Base-by-base conservation (phyloP, 139 green algal genomes). In the Coelastrella sp. region DNA sequence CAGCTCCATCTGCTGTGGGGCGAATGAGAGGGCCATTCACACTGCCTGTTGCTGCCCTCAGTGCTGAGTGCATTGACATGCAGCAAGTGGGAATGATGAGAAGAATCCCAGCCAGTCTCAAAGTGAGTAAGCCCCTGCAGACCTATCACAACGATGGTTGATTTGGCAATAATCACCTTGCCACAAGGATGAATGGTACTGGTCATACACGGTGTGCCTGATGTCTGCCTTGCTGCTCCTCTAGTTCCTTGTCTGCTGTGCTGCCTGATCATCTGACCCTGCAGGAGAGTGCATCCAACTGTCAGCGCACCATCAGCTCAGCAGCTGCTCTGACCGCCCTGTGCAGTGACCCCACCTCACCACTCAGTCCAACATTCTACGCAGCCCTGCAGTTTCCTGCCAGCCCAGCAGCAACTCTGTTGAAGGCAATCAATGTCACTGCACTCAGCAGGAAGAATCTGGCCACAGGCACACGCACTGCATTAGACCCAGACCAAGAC, bases 11-110 rank as follows among this genome's bases (percentile, higher is more conserved):
- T 35, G 67, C 50, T 21, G 7, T 15, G 38, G 30, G 45, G 48
- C 27, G 27, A 34, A 48, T 80, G 15, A 37, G 17, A 71, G 66
- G 66, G 9, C 50, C 32, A 2, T 73, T 86, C 9, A 85, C 72
- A 2, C 35, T 93, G 40, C 87, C 90, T 6, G 89, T 82, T 40
- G 83, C 83, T 2, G 84, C 75, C 1, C 68, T 90, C 30, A 91
- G 83, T 19, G 66, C 75, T 7, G 40, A 85, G 34, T 93, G 90
- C 62, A 34, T 41, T 19, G 75, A 90, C 62, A 7, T 81, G 64
- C 62, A 57, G 6, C 34, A 45, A 6, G 84, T 92, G 5, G 89
- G 89, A 32, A 89, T 86, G 67, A 69, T 92, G 51, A 21, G 72
- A 23, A 59, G 45, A 2, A 23, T 85, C 23, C 87, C 87, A 32